phyloP scores from a whole-genome alignment of 495 filamentous ascomycete species.

The Penicillium canariense region DNA sequence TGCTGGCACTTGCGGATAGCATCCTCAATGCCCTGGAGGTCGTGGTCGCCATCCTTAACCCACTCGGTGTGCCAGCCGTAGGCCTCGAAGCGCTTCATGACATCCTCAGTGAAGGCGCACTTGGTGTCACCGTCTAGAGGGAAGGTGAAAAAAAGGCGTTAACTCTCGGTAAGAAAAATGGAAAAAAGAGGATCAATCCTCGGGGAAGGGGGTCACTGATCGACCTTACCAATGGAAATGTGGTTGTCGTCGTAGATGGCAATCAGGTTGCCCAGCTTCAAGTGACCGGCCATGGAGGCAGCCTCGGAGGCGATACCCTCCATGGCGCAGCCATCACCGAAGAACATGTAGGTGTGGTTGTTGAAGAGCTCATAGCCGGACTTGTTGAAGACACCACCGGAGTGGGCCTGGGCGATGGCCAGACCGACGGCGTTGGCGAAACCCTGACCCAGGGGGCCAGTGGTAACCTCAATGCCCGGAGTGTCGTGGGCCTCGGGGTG shows the following conservation, averaged over 20 bases:
- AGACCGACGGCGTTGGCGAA: slow-evolving; percentile 95
- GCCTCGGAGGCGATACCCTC: slow-evolving; percentile 96
- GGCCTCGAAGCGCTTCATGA: slow-evolving; percentile 89
- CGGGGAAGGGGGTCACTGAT: too few species aligned
- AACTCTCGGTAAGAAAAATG: too few species aligned
- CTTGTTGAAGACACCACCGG: slow-evolving; percentile 92
- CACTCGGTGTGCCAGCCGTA: slow-evolving; percentile 94
- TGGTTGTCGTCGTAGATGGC: slow-evolving; percentile 98
- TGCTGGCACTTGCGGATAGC: slow-evolving; percentile 82
- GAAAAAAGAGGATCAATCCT: too few species aligned
- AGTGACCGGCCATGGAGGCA: slow-evolving; percentile 86
- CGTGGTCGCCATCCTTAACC: slow-evolving; percentile 87
- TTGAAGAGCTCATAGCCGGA: slow-evolving; percentile 86
- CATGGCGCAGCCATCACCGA: slow-evolving; percentile 98
- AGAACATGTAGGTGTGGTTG: slow-evolving; percentile 96
- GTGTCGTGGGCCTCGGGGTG: slow-evolving; percentile 97
- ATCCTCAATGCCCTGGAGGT: slow-evolving; percentile 82
- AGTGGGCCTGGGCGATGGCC: slow-evolving; percentile 91
- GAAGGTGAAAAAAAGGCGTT: too few species aligned
- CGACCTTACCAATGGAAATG: slow-evolving; percentile 75
- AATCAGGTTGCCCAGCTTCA: slow-evolving; percentile 97
- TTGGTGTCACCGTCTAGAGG: slow-evolving; percentile 84
- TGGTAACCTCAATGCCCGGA: slow-evolving; percentile 95
- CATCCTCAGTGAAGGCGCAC: slow-evolving; percentile 95
- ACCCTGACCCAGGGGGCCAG: slow-evolving; percentile 93